Percentiles rank a stretch among this genome's conserved stretches.
phyloP scores from a whole-genome alignment of 179 eudicot genomes.

The Silene vulgaris region DNA sequence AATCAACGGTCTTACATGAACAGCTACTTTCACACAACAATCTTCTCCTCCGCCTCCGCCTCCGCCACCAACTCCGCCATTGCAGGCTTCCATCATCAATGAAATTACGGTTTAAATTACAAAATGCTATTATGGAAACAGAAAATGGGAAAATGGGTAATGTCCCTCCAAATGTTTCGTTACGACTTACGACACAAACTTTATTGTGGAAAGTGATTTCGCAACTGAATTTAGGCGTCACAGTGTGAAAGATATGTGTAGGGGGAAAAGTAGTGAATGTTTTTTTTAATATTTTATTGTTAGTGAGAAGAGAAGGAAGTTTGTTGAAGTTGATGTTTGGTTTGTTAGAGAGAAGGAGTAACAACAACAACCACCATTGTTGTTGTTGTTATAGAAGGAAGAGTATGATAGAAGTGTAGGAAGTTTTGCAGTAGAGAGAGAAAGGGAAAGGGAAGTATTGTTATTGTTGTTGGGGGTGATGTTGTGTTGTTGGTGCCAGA shows the following conservation, averaged over 20 bases:
- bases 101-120: too few relatives aligned
- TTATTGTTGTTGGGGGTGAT: constrained; percentile 17
- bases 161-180: neutral
- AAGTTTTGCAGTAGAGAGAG: constrained; percentile 13
- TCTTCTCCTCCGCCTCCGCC: constrained; percentile 40
- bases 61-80: constrained; percentile 21
- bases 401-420: neutral
- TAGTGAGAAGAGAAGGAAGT: constrained; percentile 19
- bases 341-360: constrained; percentile 28
- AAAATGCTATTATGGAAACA: neutral
- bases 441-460: neutral
- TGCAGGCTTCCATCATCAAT: constrained; percentile 32
- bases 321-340: constrained; percentile 39
- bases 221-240: constrained; percentile 25
- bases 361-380: constrained; percentile 27
- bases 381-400: neutral
- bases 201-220: constrained; percentile 25
- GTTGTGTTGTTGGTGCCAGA: constrained; percentile 20
- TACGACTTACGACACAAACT: neutral
- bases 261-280: neutral
- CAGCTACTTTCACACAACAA: constrained; percentile 91
- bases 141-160: neutral
- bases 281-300: neutral
- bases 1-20: constrained; percentile 83
- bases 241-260: neutral